Evolutionary conservation across 2,329 filamentous ascomycete species (phyloP).

Genomic region (Fusarium sacchari): DNA sequence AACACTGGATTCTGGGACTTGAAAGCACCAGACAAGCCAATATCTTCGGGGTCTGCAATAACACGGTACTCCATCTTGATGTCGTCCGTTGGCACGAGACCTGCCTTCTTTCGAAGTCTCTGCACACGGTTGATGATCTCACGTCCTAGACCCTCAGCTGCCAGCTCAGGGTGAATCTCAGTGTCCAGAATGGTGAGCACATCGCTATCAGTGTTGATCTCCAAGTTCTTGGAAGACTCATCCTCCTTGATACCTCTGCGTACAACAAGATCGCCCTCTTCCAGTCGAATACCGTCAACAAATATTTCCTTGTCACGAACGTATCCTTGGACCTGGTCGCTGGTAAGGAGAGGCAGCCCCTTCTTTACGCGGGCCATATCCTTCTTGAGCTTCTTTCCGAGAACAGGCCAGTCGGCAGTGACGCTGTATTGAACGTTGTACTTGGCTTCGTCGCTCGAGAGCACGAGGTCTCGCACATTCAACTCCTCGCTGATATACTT

Average conservation of each 20-base stretch:
- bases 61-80: constrained; percentile 94
- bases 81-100: constrained; percentile 90
- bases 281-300: constrained; percentile 87
- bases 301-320: constrained; percentile 76
- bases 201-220: constrained; percentile 89
- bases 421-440: constrained; percentile 95
- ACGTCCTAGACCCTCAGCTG: constrained; percentile 86
- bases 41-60: constrained; percentile 78
- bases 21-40: constrained; percentile 78
- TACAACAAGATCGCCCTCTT: constrained; percentile 81
- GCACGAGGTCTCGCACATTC: constrained; percentile 85
- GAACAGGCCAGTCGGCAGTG: constrained; percentile 88
- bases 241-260: constrained; percentile 81
- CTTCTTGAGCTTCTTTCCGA: constrained; percentile 98
- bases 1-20: constrained; percentile 73
- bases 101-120: constrained; percentile 91
- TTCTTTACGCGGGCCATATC: constrained; percentile 92
- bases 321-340: constrained; percentile 83
- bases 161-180: constrained; percentile 83
- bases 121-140: constrained; percentile 96
- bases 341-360: constrained; percentile 81
- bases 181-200: constrained; percentile 92
- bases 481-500: constrained; percentile 92
- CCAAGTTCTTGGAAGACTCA: constrained; percentile 75
- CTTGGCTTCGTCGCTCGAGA: constrained; percentile 86